Evolutionary conservation across 495 filamentous ascomycete genomes (phyloP).

Genomic region (Aspergillus cristatus): DNA sequence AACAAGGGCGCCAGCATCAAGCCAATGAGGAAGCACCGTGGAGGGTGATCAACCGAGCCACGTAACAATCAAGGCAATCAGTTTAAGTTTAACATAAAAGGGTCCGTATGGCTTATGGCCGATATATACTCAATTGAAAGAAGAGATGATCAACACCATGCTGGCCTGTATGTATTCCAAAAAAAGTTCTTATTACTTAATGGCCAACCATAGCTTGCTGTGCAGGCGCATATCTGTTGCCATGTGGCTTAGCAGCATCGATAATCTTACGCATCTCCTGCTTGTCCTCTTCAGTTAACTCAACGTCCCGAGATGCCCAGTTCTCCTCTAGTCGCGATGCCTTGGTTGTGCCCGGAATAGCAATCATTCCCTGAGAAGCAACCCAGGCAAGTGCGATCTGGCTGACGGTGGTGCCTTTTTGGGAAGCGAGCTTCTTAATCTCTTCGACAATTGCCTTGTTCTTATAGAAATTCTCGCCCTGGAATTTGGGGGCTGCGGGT

Average conservation of each 20-base stretch:
- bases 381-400: constrained; percentile 41
- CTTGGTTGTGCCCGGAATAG: constrained; percentile 43
- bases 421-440: constrained; percentile 30
- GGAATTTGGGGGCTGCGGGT: constrained; percentile 35
- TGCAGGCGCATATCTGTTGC: constrained; percentile 22
- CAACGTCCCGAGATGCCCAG: constrained; percentile 31
- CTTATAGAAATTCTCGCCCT: constrained; percentile 43
- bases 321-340: constrained; percentile 30
- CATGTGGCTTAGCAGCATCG: constrained; percentile 31
- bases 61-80: no score
- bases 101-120: no score
- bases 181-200: no score
- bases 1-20: no score
- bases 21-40: no score
- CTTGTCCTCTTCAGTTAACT: constrained; percentile 25
- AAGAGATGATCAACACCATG: no score
- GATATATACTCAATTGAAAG: no score
- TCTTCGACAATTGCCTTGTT: constrained; percentile 36
- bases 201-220: constrained; percentile 33
- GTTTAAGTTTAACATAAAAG: no score
- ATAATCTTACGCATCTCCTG: constrained; percentile 28
- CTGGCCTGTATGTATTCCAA: no score
- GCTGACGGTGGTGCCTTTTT: constrained; percentile 27
- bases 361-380: constrained; percentile 35
- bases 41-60: no score